These are phyloP conservation scores for Ammopiptanthus mongolicus DNA, from an alignment of 306 rosid genomes.

Conservation along the genomic window DNA sequence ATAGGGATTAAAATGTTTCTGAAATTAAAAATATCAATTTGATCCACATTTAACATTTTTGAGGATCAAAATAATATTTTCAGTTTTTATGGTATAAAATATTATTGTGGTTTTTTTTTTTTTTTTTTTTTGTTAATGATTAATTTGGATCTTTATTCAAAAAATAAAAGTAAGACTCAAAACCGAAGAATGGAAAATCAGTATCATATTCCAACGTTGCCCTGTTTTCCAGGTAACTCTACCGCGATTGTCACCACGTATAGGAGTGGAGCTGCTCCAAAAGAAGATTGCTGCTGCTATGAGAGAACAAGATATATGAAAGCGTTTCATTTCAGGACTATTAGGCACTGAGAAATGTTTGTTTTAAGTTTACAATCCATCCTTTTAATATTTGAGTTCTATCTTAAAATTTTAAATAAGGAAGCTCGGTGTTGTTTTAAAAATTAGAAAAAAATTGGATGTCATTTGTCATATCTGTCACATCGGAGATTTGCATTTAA, in stretches of 20 bases:
- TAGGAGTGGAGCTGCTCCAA: constrained; percentile 80
- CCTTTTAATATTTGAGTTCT: background rate
- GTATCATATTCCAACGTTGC: constrained; percentile 14
- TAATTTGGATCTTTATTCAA: too few relatives aligned
- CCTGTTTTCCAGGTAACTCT: constrained; percentile 56
- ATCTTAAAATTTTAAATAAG: background rate
- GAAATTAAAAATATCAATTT: too few relatives aligned
- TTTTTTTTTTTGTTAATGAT: too few relatives aligned
- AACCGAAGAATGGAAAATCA: background rate
- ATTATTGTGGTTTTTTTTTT: too few relatives aligned
- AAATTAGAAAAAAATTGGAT: too few relatives aligned
- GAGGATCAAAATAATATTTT: too few relatives aligned
- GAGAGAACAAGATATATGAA: constrained; percentile 30
- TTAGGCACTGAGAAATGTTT: background rate
- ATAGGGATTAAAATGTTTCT: too few relatives aligned
- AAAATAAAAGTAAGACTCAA: background rate
- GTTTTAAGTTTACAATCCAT: constrained; percentile 7
- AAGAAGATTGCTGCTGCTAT: constrained; percentile 77
- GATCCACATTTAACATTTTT: too few relatives aligned
- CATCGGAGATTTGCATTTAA: too few relatives aligned
- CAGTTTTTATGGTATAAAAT: too few relatives aligned
- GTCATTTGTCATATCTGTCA: too few relatives aligned
- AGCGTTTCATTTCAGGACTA: background rate
- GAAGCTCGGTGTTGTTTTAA: too few relatives aligned
- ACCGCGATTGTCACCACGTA: constrained; percentile 82